Percentiles rank a stretch among this genome's conserved stretches.
These are phyloP conservation scores for Globisporangium paroecandrum DNA, from an alignment of 352 stramenopile genomes.

Conservation along the genomic window DNA sequence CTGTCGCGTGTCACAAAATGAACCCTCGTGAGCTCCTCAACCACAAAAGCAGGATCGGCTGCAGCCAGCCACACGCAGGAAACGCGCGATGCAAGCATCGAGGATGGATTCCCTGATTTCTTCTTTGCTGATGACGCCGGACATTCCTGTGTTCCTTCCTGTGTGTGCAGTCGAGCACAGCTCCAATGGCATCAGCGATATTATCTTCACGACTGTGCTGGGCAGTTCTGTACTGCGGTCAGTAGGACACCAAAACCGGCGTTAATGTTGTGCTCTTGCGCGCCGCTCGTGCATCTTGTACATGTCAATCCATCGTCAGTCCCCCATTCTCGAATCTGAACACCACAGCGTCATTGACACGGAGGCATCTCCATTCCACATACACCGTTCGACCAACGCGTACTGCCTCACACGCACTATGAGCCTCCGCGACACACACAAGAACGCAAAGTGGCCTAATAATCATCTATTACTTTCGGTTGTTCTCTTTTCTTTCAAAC, in stretches of 20 bases:
- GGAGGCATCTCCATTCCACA: too few species aligned
- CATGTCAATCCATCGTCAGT: not conserved
- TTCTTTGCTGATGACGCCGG: not conserved
- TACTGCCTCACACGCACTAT: too few species aligned
- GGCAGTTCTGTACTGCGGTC: too few species aligned
- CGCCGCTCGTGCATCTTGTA: too few species aligned
- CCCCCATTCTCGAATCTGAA: not conserved
- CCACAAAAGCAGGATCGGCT: not conserved
- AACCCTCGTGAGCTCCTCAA: not conserved
- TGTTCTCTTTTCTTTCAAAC: slow-evolving; percentile 15
- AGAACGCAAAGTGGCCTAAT: slow-evolving; percentile 20
- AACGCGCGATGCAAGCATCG: not conserved
- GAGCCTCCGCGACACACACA: not conserved
- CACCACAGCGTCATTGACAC: not conserved
- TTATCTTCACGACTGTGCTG: too few species aligned
- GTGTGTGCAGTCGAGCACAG: too few species aligned
- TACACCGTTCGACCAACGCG: too few species aligned
- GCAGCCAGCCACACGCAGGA: not conserved
- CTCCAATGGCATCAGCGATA: too few species aligned
- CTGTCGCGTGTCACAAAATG: not conserved
- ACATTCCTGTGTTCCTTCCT: not conserved
- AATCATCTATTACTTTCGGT: slow-evolving; percentile 45
- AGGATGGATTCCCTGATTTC: slow-evolving; percentile 1
- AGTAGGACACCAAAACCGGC: too few species aligned
- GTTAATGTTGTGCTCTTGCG: too few species aligned